These are phyloP conservation scores for Cryptococcus neoformans DNA, from an alignment of 1,284 basidiomycete species.

Conservation along the genomic window DNA sequence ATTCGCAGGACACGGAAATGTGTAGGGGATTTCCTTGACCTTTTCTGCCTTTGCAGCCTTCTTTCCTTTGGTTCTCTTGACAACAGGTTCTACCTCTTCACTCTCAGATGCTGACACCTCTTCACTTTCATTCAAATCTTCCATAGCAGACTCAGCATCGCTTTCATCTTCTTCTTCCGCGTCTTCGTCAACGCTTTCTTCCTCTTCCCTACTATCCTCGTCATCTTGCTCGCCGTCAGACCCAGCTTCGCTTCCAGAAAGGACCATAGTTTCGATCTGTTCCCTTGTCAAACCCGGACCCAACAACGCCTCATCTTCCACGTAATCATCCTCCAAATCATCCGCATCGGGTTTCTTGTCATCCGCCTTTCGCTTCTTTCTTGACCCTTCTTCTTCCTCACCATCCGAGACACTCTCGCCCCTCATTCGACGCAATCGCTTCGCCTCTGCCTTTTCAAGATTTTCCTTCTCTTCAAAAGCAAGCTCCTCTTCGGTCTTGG, in stretches of 20 bases:
- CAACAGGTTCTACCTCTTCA: slow-evolving; percentile 31
- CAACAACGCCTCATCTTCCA: slow-evolving; percentile 51
- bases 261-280: slow-evolving; percentile 36
- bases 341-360: slow-evolving; percentile 62
- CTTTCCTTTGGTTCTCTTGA: slow-evolving; percentile 26
- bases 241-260: slow-evolving; percentile 32
- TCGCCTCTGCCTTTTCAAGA: slow-evolving; percentile 80
- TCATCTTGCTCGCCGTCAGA: slow-evolving; percentile 36
- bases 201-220: slow-evolving; percentile 32
- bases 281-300: slow-evolving; percentile 55
- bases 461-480: slow-evolving; percentile 84
- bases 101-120: slow-evolving; percentile 30
- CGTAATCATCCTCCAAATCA: slow-evolving; percentile 90
- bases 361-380: slow-evolving; percentile 48
- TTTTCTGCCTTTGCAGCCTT: slow-evolving; percentile 56
- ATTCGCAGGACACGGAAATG: slow-evolving; percentile 80
- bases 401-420: slow-evolving; percentile 67
- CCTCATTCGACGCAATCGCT: slow-evolving; percentile 77
- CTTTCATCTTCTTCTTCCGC: slow-evolving; percentile 39
- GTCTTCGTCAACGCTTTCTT: slow-evolving; percentile 35
- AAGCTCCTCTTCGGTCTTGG: slow-evolving; percentile 93
- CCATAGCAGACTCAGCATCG: slow-evolving; percentile 26
- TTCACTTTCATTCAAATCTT: slow-evolving; percentile 33
- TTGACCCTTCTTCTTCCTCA: slow-evolving; percentile 53
- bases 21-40: slow-evolving; percentile 80